These are phyloP conservation scores for Penicillium polonicum DNA, from an alignment of 2,329 filamentous ascomycete genomes.

Conservation along the genomic window DNA sequence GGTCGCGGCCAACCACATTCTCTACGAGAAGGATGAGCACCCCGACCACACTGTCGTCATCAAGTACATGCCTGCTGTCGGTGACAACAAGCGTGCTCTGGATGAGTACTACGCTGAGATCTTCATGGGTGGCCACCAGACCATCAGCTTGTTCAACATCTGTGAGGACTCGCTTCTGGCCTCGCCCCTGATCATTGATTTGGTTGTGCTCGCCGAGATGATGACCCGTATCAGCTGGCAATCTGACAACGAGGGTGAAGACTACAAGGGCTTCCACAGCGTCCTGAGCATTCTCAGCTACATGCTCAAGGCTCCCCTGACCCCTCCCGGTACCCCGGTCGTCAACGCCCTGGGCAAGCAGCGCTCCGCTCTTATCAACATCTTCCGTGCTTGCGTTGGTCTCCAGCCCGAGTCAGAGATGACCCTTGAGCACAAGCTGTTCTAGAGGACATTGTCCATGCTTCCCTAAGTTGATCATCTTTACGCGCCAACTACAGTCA, in stretches of 20 bases:
- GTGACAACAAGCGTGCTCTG: constrained; percentile 97
- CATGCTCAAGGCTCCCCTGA: constrained; percentile 95
- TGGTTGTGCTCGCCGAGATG: constrained; percentile 90
- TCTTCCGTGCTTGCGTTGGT: constrained; percentile 96
- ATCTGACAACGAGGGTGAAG: constrained; percentile 57
- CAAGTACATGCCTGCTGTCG: constrained; percentile 99
- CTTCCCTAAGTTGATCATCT: not conserved
- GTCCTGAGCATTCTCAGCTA: constrained; percentile 97
- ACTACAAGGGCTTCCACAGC: constrained; percentile 93
- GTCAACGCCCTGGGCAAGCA: constrained; percentile 96
- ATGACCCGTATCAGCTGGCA: constrained; percentile 99
- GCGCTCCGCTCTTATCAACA: constrained; percentile 90
- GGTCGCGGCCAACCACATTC: constrained; percentile 89
- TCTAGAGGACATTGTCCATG: constrained; percentile 49
- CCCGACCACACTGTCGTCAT: constrained; percentile 98
- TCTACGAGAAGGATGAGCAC: constrained; percentile 91
- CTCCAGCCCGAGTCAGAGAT: constrained; percentile 98
- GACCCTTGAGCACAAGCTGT: constrained; percentile 98
- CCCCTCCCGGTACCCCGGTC: constrained; percentile 90
- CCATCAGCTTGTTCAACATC: constrained; percentile 96
- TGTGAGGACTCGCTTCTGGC: constrained; percentile 97
- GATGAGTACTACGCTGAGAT: constrained; percentile 99
- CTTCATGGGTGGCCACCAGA: constrained; percentile 98
- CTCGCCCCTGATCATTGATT: constrained; percentile 93
- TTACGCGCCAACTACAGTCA: constrained; percentile 27